Evolutionary conservation across 805 yeast genomes (phyloP).

Genomic region (Suhomyces tanzawaensis): DNA sequence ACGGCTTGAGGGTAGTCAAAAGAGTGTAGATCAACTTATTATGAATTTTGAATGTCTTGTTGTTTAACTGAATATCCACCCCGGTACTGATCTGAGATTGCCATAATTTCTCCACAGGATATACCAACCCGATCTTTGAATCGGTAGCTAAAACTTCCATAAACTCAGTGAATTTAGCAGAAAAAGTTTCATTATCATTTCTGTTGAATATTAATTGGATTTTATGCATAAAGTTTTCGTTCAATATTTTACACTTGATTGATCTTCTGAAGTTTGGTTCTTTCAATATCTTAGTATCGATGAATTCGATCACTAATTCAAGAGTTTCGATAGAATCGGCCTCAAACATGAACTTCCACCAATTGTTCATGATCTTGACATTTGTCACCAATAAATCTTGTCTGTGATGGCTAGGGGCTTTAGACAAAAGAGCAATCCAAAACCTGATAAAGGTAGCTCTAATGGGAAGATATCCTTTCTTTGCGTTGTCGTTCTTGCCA

Average conservation of each 20-base stretch:
- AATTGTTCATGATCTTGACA: conserved; percentile 54
- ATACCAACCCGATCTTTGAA: conserved; percentile 45
- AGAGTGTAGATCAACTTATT: conserved; percentile 67
- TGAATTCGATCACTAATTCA: conserved; percentile 39
- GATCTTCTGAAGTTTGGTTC: conserved; percentile 64
- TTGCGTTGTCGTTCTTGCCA: conserved; percentile 36
- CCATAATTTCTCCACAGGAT: conserved; percentile 52
- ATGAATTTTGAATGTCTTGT: conserved; percentile 54
- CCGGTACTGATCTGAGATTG: conserved; percentile 27
- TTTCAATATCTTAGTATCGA: conserved; percentile 50
- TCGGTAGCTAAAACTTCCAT: conserved; percentile 51
- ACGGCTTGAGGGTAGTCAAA: conserved; percentile 68
- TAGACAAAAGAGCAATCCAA: conserved; percentile 52
- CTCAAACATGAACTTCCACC: conserved; percentile 62
- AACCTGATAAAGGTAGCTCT: conserved; percentile 61
- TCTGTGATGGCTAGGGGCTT: conserved; percentile 54
- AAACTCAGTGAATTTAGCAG: conserved; percentile 39
- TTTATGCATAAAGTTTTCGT: conserved; percentile 68
- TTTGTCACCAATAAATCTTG: conserved; percentile 58
- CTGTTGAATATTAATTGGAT: conserved; percentile 48
- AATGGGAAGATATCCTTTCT: conserved; percentile 41
- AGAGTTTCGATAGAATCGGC: conserved; percentile 50
- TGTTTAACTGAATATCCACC: conserved; percentile 46
- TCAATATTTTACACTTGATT: conserved; percentile 71
- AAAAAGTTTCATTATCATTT: conserved; percentile 23